Conservation (phyloP, 352 stramenopile species). For the Halophytophthora batemanensis region DNA sequence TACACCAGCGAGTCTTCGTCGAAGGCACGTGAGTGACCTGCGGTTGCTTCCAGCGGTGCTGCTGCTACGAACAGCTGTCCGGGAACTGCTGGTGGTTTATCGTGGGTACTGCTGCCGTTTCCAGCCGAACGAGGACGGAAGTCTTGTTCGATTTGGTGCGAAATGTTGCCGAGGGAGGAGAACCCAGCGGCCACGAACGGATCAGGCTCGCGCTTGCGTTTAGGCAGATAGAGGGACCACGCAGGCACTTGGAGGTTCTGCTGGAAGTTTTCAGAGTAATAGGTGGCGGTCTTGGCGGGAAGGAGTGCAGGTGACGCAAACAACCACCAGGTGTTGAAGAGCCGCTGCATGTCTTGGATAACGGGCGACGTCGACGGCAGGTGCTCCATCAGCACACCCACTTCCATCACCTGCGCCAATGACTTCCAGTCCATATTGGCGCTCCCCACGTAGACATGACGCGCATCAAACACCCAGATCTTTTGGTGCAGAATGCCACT, state of each 20-base stretch:
- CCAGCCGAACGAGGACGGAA: slow-evolving; percentile 9
- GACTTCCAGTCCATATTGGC: slow-evolving; percentile 89
- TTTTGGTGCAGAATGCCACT: slow-evolving; percentile 84
- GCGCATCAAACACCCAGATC: slow-evolving; percentile 68
- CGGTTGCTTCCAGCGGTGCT: slow-evolving; percentile 60
- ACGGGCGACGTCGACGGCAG: slow-evolving; percentile 26
- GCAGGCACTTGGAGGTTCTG: slow-evolving; percentile 47
- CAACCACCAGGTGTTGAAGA: slow-evolving; percentile 76
- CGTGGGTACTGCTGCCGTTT: slow-evolving; percentile 1
- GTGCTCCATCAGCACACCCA: slow-evolving; percentile 66
- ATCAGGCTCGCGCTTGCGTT: slow-evolving; percentile 26
- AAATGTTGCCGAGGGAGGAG: slow-evolving; percentile 43
- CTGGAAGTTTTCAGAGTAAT: slow-evolving; percentile 63
- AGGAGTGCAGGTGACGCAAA: slow-evolving; percentile 38
- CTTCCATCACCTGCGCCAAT: slow-evolving; percentile 79
- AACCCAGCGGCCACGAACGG: slow-evolving; percentile 53
- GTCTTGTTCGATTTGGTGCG: slow-evolving; percentile 40
- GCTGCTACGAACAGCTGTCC: slow-evolving; percentile 58
- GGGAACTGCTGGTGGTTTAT: slow-evolving; percentile 1
- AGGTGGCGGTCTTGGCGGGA: slow-evolving; percentile 29
- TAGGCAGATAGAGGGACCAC: slow-evolving; percentile 56
- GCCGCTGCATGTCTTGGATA: slow-evolving; percentile 53
- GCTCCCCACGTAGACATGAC: slow-evolving; percentile 71
- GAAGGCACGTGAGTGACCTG: slow-evolving; percentile 42
- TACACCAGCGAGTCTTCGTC: slow-evolving; percentile 75